A percentile compares a stretch with the other conserved stretches of the same genome.
These are phyloP conservation scores for Plantago major DNA, from an alignment of 257 asterid species.

Conservation along the genomic window DNA sequence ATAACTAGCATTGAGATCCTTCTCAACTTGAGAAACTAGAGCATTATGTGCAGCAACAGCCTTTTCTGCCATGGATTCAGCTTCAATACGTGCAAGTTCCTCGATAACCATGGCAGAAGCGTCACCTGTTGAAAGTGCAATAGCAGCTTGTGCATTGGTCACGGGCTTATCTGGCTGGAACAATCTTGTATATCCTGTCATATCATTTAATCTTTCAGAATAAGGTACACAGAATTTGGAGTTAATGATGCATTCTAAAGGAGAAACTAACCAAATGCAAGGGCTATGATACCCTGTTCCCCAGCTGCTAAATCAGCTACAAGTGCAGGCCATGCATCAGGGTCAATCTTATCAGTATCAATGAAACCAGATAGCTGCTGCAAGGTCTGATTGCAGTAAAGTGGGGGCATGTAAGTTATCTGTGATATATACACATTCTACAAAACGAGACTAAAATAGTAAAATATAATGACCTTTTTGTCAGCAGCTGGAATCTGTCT, in stretches of 20 bases:
- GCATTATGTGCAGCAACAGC: constrained; percentile 95
- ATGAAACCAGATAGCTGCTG: constrained; percentile 89
- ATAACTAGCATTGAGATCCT: constrained; percentile 71
- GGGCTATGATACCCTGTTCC: constrained; percentile 83
- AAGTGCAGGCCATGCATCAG: constrained; percentile 98
- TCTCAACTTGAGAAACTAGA: constrained; percentile 83
- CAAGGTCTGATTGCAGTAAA: constrained; percentile 47
- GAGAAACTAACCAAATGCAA: constrained; percentile 76
- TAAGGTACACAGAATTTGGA: constrained; percentile 15
- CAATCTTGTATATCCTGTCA: constrained; percentile 86
- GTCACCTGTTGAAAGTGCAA: constrained; percentile 89
- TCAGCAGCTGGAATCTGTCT: constrained; percentile 83
- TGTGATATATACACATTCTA: neutral
- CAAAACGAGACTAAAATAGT: neutral
- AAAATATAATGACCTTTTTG: constrained; percentile 54
- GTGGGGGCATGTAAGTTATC: constrained; percentile 17
- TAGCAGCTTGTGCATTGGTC: constrained; percentile 96
- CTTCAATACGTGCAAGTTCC: constrained; percentile 96
- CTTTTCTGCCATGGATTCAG: constrained; percentile 94
- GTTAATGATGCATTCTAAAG: constrained; percentile 6
- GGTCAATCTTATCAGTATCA: constrained; percentile 83
- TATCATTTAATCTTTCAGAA: neutral
- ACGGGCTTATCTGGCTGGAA: constrained; percentile 99
- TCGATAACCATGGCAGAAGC: constrained; percentile 74
- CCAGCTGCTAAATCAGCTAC: constrained; percentile 84